Evolutionary conservation across 1,139 yeast genomes (phyloP), one percentile per base, ranked within the genome.

Genomic region (Kodamaea derodonti): DNA sequence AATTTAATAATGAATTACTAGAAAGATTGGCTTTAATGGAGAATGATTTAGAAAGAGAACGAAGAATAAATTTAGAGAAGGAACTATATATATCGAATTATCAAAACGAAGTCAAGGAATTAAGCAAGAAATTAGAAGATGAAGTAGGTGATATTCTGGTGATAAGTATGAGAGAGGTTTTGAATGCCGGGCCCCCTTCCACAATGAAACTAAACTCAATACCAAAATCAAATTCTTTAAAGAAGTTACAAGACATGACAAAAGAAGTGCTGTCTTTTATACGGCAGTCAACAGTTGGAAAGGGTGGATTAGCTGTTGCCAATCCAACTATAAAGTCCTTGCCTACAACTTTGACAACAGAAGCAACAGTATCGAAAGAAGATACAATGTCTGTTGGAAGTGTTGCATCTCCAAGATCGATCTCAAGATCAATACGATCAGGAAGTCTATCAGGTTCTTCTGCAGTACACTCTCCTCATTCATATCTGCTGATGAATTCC

Each of bases 11-110:
- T 41, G 72, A 67, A 38, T 48, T 68, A 17, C 47, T 69, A 14
- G 75, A 69, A 43, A 64, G 61, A 35, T 39, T 68, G 24, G 75
- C 75, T 3, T 29, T 69, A 12, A 37, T 65, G 9, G 75, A 69
- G 39, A 64, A 62, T 40, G 75, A 69, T 36, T 49, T 59, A 31
- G 67, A 67, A 12, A 44, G 65, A 15, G 70, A 64, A 34, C 51
- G 52, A 23, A 58, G 55, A 30, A 39, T 44, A 5, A 58, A 55
- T 30, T 51, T 59, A 4, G 69, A 65, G 37, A 54, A 57, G 26
- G 57, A 52, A 30, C 51, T 68, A 30, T 54, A 56, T 37, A 57
- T 67, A 5, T 53, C 61, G 17, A 69, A 69, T 45, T 60, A 63
- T 40, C 62, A 62, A 37, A 65, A 62, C 38, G 56, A 56, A 25